Evolutionary conservation across 768 basidiomycete genomes (phyloP), one percentile per base, ranked within the genome.

Genomic region (Chalciporus sphaerocephalus): DNA sequence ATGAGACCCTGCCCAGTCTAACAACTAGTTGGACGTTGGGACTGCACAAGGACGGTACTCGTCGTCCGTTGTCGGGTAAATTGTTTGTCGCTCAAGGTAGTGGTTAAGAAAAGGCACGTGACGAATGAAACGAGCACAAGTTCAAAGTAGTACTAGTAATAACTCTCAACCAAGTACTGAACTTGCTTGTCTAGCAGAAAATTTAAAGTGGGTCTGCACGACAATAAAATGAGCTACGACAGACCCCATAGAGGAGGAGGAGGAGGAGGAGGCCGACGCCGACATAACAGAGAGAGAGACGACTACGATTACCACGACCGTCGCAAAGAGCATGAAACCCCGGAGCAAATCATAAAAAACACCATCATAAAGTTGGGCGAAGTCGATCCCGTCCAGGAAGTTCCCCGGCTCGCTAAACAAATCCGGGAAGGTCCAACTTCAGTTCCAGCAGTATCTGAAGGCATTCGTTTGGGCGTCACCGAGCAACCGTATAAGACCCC

Each of bases 401-500:
- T 90, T 13, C 76, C 80, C 34, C 76, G 76, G 1, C 64, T 89
- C 2, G 85, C 83, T 46, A 74, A 76, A 47, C 79, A 81, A 42
- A 80, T 90, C 33, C 76, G 77, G 20, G 80, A 83, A 42, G 68
- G 69, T 1, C 78, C 81, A 9, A 65, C 76, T n/a, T 78, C 73
- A 44, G 70, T 88, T n/a, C 64, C 83, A 28, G 72, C 72, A 13
- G 65, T 91, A 25, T 79, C 87, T 0, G 89, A 91, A 54, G 83
- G 83, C 8, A 76, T 92, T 62, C 82, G 87, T 36, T 70, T 83
- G 62, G 85, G 90, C 40, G 81, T 91, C 42, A 91, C 86, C 1
- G 91, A 97, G 67, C 87, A 96, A 56, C 93, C 94, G 0, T 93
- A 82, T 73, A 99, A 98, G 73, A 87, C 90, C 27, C 86, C 92